Evolutionary conservation across 371 early-diverging fungal species (phyloP), one percentile per base, ranked within the genome.

Genomic region (Rhizopus sp.): DNA sequence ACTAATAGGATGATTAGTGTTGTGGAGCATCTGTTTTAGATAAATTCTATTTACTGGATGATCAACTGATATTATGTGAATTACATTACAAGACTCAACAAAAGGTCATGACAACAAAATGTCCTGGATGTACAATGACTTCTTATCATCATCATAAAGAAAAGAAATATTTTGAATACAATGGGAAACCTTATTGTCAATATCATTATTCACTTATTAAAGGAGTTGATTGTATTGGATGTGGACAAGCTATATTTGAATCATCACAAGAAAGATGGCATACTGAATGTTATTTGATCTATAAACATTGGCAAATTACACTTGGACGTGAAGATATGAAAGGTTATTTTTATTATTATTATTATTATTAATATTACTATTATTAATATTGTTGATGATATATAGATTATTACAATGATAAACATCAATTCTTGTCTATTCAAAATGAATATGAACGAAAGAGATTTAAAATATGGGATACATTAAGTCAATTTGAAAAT

Each of bases 251-350:
- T 15, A 91, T 97, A 16, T 73, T 96, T 62, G 83, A 94, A 47
- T 92, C 95, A 64, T 84, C 85, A 39, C 69, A 75, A 15, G 85
- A 86, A 41, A 88, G 89, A 45, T 96, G 97, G 97, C 97, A 97
- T 70, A 93, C 94, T 12, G 94, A 94, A 65, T 97, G 97, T 69
- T 96, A 94, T 69, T 94, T 94, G 95, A 91, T 97, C 38, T 87
- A 90, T 73, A 95, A 92, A 83, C 83, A 89, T 61, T 90, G 88
- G 88, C 86, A 88, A 60, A 84, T 90, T 51, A 80, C 81, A 56
- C 51, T 60, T 2, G 57, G 63, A 32, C 49, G 52, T 17, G 56
- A 57, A 9, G 31, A 44, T 15, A 45, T 52, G 8, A 33, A 30
- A 13, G 35, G 47, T 35, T 39, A 41, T 7, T 48, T 15, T n/a